These are phyloP conservation scores for Salix udensis DNA, from an alignment of 345 rosid species.

Conservation along the genomic window DNA sequence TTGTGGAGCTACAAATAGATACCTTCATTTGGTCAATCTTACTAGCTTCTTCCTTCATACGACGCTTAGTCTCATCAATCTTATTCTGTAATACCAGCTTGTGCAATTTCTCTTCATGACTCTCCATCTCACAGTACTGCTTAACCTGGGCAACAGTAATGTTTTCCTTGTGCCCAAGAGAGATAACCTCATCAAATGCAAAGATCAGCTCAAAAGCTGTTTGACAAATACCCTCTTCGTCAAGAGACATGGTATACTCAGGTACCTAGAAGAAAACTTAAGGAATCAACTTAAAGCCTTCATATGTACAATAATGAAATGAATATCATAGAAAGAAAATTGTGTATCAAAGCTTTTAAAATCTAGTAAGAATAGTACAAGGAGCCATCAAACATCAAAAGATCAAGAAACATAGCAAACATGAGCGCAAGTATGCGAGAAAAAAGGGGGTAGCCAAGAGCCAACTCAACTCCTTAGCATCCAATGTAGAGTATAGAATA, in stretches of 20 bases:
- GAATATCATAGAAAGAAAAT: neutral
- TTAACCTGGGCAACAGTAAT: slow-evolving; percentile 92
- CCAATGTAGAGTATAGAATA: neutral
- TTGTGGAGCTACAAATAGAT: slow-evolving; percentile 6
- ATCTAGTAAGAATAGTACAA: neutral
- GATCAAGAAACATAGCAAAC: neutral
- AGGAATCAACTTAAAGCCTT: slow-evolving; percentile 34
- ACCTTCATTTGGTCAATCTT: slow-evolving; percentile 99
- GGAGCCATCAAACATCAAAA: neutral
- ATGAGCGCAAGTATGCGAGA: neutral
- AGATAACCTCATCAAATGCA: slow-evolving; percentile 97
- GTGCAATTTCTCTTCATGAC: slow-evolving; percentile 98
- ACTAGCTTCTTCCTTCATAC: slow-evolving; percentile 97
- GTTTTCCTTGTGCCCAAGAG: slow-evolving; percentile 99
- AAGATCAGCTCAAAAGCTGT: slow-evolving; percentile 87
- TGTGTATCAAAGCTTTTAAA: neutral
- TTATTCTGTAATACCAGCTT: slow-evolving; percentile 92
- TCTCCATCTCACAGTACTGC: slow-evolving; percentile 99
- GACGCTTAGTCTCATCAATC: slow-evolving; percentile 96
- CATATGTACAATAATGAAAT: neutral
- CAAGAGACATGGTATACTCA: slow-evolving; percentile 75
- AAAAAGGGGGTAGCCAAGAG: neutral
- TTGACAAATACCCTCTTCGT: slow-evolving; percentile 88
- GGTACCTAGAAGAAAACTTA: slow-evolving; percentile 68
- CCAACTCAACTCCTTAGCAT: slow-evolving; percentile 1